Evolutionary conservation across 768 basidiomycete species (phyloP).

Genomic region (Clathrus columnatus): DNA sequence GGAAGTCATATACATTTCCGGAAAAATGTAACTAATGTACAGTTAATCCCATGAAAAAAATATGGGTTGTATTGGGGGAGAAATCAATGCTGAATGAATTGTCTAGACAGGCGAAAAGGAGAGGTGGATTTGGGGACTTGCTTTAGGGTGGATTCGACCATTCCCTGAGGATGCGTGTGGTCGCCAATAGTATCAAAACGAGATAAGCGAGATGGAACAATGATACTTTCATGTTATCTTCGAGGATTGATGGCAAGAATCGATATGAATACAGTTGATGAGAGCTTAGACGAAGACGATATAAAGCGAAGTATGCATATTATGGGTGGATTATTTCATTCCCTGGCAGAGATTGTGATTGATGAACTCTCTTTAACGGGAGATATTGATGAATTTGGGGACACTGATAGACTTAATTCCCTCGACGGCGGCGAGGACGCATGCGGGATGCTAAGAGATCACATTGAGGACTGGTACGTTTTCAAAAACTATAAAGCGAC

Average conservation of each 20-base stretch:
- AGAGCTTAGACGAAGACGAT: neutral
- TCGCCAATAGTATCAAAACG: neutral
- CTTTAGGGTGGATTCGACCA: too few species aligned
- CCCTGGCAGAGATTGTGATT: conserved; percentile 3
- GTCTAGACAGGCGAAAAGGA: neutral
- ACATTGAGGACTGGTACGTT: conserved; percentile 2
- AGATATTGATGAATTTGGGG: conserved; percentile 63
- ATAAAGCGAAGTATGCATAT: neutral
- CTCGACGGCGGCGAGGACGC: conserved; percentile 58
- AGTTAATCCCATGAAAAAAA: neutral
- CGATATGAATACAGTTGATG: conserved; percentile 10
- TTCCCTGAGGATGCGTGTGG: neutral
- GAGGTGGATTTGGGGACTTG: neutral
- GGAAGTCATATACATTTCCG: neutral
- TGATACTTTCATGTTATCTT: conserved; percentile 3
- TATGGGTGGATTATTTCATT: conserved; percentile 1
- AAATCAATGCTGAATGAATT: neutral
- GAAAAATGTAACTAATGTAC: neutral
- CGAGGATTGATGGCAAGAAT: neutral
- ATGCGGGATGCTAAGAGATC: conserved; percentile 79
- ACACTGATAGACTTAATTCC: conserved; percentile 46
- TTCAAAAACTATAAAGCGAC: conserved; percentile 22
- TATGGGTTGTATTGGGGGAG: neutral
- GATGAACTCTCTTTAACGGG: conserved; percentile 52
- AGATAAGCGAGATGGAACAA: neutral